Evolutionary conservation across 148 eudicot genomes (phyloP).

Genomic region (Rhododendron williamsianum): DNA sequence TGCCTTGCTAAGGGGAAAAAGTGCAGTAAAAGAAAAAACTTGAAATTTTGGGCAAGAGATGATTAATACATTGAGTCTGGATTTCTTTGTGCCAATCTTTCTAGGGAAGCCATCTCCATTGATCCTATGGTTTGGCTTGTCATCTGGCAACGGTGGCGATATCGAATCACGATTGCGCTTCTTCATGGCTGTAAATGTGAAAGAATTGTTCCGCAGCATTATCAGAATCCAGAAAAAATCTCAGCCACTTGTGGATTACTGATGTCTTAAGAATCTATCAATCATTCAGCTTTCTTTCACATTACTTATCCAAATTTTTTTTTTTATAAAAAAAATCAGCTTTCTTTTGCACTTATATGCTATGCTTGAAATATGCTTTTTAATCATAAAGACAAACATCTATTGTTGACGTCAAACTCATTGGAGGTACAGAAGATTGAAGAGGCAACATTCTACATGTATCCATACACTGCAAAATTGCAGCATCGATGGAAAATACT

Average conservation of each 20-base stretch:
- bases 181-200: constrained; percentile 38
- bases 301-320: neutral
- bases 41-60: neutral
- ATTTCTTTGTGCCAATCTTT: constrained; percentile 30
- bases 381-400: neutral
- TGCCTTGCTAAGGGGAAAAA: neutral
- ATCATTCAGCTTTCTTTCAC: neutral
- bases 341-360: neutral
- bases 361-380: neutral
- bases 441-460: neutral
- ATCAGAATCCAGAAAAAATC: neutral
- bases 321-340: neutral
- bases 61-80: constrained; percentile 29
- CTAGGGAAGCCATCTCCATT: constrained; percentile 25
- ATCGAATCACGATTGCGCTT: constrained; percentile 43
- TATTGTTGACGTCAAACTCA: neutral
- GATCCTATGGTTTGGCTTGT: constrained; percentile 20
- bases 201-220: neutral
- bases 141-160: constrained; percentile 21
- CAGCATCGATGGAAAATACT: constrained; percentile 9
- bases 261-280: neutral
- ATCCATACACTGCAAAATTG: constrained; percentile 9
- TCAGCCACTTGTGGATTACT: neutral
- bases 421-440: neutral
- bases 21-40: neutral